Evolutionary conservation across 306 rosid genomes (phyloP), one percentile per base, ranked within the genome.

Genomic region (Amphicarpaea edgeworthii): DNA sequence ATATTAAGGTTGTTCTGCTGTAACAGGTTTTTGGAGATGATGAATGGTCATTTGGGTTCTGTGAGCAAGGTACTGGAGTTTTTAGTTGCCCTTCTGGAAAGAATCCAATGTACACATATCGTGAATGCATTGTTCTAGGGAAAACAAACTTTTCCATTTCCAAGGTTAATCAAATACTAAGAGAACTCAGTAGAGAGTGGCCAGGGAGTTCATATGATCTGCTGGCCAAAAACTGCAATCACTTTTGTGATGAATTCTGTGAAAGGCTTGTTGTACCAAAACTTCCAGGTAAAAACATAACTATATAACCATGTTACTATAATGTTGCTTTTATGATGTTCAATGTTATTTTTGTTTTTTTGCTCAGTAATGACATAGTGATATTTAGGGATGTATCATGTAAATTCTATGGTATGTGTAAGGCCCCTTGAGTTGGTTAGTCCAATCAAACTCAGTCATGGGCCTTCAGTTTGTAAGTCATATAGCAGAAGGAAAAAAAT

Each of bases 151-250:
- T 53, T 82, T 79, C 99, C 19, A 87, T 72, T 81, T 89, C 81
- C 82, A 83, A 88, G 85, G 93, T 93, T 53, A 96, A 96, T 80
- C 99, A 93, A 83, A 89, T 93, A 81, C 83, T 96, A 66, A 89
- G 98, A 83, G 99, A 96, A 76, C 98, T 96, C 71, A 89, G 99
- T 78, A 86, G 97, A 89, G 98, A 90, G 81, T 96, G 99, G 99
- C 96, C 96, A 72, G 98, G 99, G 73, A 73, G 46, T 87, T 85
- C 87, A 2, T 96, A 93, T 81, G 99, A 96, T 82, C 86, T 93
- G 49, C 81, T 96, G 83, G n/a, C 99, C 40, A 96, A 87, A 76
- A 96, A 96, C 84, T 96, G 99, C 89, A 96, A 96, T 77, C 99
- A 93, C 88, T 96, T 96, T 59, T 96, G 99, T 79, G 98, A 96